Evolutionary conservation across 176 grass and related monocot genomes (phyloP).

Genomic region (Triticum urartu): DNA sequence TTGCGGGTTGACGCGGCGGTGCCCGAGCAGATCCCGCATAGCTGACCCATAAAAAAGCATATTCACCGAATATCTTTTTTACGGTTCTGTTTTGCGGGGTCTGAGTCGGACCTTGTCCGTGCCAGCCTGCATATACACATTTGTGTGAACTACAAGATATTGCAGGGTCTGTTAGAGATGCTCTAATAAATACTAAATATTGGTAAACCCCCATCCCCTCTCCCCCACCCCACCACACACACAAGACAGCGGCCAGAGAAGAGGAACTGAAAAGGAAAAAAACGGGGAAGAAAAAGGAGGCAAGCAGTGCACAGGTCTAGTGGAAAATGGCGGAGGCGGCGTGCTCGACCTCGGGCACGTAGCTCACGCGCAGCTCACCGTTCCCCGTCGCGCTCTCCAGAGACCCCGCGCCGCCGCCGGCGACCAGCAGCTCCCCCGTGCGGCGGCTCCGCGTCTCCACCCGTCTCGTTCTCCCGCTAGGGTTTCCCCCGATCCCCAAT

Average conservation of each 20-base stretch:
- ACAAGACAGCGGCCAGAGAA: not conserved
- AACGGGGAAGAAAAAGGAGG: not conserved
- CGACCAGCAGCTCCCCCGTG: not conserved
- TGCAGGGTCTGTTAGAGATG: too few species aligned
- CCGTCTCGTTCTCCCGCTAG: constrained; percentile 26
- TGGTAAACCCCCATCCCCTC: not conserved
- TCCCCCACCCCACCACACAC: not conserved
- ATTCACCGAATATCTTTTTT: too few species aligned
- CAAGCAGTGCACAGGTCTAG: constrained; percentile 28
- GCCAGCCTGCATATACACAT: too few species aligned
- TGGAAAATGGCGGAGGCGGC: constrained; percentile 48
- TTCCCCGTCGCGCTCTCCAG: not conserved
- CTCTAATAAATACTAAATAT: not conserved
- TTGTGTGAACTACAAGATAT: too few species aligned
- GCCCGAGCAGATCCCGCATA: too few species aligned
- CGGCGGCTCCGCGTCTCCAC: constrained; percentile 25
- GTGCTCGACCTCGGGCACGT: constrained; percentile 46
- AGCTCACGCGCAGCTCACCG: constrained; percentile 25
- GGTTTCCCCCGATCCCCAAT: constrained; percentile 55
- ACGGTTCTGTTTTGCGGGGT: too few species aligned
- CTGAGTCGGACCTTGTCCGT: too few species aligned
- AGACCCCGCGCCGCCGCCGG: not conserved
- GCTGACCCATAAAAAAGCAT: too few species aligned
- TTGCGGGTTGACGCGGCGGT: too few species aligned
- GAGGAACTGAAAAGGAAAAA: not conserved